These are phyloP conservation scores for Gleditsia sinensis DNA, from an alignment of 306 rosid genomes.

Conservation along the genomic window DNA sequence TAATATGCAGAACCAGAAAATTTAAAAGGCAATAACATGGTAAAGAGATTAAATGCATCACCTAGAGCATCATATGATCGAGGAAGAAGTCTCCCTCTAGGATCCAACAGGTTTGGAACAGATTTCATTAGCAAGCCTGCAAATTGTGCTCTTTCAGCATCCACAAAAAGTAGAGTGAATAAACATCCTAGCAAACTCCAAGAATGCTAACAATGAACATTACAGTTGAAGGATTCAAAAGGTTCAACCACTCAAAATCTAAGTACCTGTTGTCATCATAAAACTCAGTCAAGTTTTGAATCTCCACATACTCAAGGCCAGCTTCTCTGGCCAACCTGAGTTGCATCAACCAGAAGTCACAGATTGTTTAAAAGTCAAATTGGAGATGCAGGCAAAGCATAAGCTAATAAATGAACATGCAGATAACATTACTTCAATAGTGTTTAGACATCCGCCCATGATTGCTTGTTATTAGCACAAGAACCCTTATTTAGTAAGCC, in stretches of 20 bases:
- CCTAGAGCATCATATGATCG: slow-evolving; percentile 87
- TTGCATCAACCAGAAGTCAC: slow-evolving; percentile 32
- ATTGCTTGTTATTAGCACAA: background rate
- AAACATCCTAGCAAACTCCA: slow-evolving; percentile 24
- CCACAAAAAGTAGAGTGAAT: slow-evolving; percentile 28
- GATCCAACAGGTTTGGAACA: slow-evolving; percentile 78
- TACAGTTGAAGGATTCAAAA: slow-evolving; percentile 25
- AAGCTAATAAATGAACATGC: background rate
- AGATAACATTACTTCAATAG: background rate
- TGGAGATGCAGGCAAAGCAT: slow-evolving; percentile 4
- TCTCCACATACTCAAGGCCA: slow-evolving; percentile 93
- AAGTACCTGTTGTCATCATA: slow-evolving; percentile 91
- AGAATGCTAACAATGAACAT: slow-evolving; percentile 6
- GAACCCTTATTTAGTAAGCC: background rate
- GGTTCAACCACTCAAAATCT: slow-evolving; percentile 22
- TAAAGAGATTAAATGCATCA: slow-evolving; percentile 42
- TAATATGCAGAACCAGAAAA: slow-evolving; percentile 11
- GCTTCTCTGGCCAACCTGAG: slow-evolving; percentile 96
- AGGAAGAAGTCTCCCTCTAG: slow-evolving; percentile 92
- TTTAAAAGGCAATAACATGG: background rate
- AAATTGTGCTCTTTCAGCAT: slow-evolving; percentile 70
- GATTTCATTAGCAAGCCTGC: slow-evolving; percentile 67
- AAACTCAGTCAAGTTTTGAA: slow-evolving; percentile 91
- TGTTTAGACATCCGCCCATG: background rate
- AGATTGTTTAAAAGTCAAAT: slow-evolving; percentile 14